A percentile compares a stretch with the other conserved stretches of the same genome.
Conservation (phyloP, 2,329 filamentous ascomycete genomes). For the Biscogniauxia sp. region DNA sequence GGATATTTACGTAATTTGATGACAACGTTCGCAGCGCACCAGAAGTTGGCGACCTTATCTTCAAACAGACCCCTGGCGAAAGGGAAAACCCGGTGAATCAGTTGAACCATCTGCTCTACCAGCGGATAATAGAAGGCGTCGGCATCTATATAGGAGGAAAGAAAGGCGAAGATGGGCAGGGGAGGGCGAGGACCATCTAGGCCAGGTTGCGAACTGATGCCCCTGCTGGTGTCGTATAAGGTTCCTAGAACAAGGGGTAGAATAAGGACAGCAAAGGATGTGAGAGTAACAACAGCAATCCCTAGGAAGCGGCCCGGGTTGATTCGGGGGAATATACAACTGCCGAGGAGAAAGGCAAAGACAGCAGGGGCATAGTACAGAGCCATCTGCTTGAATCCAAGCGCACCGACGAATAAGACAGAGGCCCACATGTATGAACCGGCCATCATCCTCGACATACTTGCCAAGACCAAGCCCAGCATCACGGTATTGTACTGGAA, state of each 20-base stretch:
- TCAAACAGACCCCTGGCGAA: constrained; percentile 96
- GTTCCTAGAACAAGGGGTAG: constrained; percentile 73
- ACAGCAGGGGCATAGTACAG: constrained; percentile 93
- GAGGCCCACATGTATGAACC: constrained; percentile 84
- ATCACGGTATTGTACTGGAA: constrained; percentile 99
- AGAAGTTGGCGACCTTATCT: constrained; percentile 98
- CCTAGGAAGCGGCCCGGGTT: constrained; percentile 66
- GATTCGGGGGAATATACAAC: constrained; percentile 74
- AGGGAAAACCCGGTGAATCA: constrained; percentile 90
- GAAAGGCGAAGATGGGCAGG: constrained; percentile 58
- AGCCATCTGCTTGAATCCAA: constrained; percentile 99
- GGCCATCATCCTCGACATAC: constrained; percentile 84
- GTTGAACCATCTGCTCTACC: constrained; percentile 75
- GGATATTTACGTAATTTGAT: constrained; percentile 82
- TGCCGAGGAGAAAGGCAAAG: constrained; percentile 86
- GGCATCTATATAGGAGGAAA: constrained; percentile 59
- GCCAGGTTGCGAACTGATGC: constrained; percentile 56
- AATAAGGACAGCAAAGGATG: constrained; percentile 72
- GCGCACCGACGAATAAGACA: constrained; percentile 86
- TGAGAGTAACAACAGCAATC: constrained; percentile 70
- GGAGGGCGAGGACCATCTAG: constrained; percentile 58
- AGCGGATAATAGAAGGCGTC: constrained; percentile 71
- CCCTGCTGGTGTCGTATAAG: constrained; percentile 64
- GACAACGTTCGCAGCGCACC: constrained; percentile 88
- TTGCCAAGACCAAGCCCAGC: constrained; percentile 85